A percentile compares a stretch with the other conserved stretches of the same genome.
These are phyloP conservation scores for Canariomyces notabilis DNA, from an alignment of 2,329 filamentous ascomycete species.

Conservation along the genomic window DNA sequence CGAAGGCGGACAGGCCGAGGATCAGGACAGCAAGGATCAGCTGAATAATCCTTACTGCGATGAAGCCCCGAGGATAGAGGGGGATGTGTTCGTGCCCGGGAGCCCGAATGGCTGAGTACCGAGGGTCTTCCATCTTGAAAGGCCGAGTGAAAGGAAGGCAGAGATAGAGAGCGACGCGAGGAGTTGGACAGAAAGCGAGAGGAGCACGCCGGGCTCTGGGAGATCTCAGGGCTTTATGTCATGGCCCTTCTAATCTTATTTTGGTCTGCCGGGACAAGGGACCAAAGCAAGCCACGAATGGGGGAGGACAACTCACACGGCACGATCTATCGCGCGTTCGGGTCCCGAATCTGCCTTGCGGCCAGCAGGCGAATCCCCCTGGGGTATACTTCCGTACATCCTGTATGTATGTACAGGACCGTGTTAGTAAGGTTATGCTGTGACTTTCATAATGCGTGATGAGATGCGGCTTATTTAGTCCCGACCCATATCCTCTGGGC, in stretches of 20 bases:
- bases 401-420: too few relatives aligned
- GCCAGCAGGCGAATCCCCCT: neutral
- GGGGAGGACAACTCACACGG: neutral
- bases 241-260: neutral
- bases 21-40: constrained; percentile 41
- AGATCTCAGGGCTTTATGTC: neutral
- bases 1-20: constrained; percentile 45
- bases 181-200: neutral
- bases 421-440: neutral
- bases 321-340: neutral
- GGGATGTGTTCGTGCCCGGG: constrained; percentile 43
- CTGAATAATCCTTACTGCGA: constrained; percentile 41
- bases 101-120: constrained; percentile 22
- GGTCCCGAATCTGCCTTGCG: too few relatives aligned
- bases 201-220: neutral
- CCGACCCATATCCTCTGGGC: neutral
- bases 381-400: too few relatives aligned
- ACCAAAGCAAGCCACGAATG: neutral
- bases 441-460: neutral
- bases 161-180: too few relatives aligned
- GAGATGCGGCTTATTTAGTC: neutral
- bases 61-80: constrained; percentile 40
- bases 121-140: neutral
- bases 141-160: neutral
- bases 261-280: neutral